These are phyloP conservation scores for Phytophthora pistaciae DNA, from an alignment of 352 stramenopile genomes.

Conservation along the genomic window DNA sequence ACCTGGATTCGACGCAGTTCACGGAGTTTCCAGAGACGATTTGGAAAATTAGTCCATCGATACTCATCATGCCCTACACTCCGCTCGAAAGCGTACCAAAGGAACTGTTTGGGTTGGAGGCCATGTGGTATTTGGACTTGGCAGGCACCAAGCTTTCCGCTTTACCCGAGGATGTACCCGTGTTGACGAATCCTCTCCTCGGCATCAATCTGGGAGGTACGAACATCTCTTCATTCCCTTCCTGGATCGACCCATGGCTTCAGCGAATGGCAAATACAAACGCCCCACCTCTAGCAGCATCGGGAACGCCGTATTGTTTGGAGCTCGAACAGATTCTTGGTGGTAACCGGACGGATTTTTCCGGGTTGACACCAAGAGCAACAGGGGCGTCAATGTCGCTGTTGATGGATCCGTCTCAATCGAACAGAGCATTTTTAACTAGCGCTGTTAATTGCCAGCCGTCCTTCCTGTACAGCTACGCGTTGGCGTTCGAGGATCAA, in stretches of 20 bases:
- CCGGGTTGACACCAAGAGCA: not conserved
- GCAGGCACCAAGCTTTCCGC: constrained; percentile 27
- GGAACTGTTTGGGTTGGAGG: constrained; percentile 33
- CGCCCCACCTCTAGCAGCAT: constrained; percentile 20
- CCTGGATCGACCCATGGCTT: constrained; percentile 39
- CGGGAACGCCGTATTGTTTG: constrained; percentile 26
- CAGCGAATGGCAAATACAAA: constrained; percentile 10
- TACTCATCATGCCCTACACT: constrained; percentile 29
- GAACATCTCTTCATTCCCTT: constrained; percentile 34
- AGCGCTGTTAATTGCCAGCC: constrained; percentile 28
- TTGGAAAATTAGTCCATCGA: constrained; percentile 23
- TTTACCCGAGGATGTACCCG: constrained; percentile 23
- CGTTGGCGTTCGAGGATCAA: constrained; percentile 32
- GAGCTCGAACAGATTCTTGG: constrained; percentile 25
- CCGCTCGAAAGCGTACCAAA: constrained; percentile 28
- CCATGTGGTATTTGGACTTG: constrained; percentile 38
- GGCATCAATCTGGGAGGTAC: constrained; percentile 32
- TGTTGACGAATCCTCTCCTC: constrained; percentile 24
- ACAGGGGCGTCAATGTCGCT: not conserved
- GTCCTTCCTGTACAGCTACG: constrained; percentile 26
- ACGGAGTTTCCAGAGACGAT: constrained; percentile 30
- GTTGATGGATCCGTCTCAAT: constrained; percentile 22
- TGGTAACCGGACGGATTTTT: constrained; percentile 20
- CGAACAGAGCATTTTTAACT: constrained; percentile 20
- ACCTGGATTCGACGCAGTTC: constrained; percentile 35